Evolutionary conservation across 495 filamentous ascomycete species (phyloP), one percentile per base, ranked within the genome.

Genomic region (Penicillium taxi): DNA sequence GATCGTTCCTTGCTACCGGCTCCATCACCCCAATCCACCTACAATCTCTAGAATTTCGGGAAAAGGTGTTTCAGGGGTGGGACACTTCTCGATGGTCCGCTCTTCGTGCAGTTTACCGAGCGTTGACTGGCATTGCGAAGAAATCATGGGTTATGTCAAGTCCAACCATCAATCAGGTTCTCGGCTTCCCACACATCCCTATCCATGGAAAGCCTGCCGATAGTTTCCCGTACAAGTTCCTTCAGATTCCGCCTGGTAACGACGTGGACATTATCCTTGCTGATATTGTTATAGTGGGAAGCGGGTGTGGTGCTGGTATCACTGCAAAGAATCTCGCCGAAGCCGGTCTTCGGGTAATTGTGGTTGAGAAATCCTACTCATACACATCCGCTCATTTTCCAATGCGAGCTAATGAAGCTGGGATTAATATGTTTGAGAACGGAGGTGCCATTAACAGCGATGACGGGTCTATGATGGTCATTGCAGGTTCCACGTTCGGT

Each of bases 231-330:
- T 80, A 69, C 32, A 52, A 64, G 9, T 79, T 78, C 31, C 29
- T 77, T 13, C 64, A 77, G 24, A 57, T 77, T 18, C 59, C 69
- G 2, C 50, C 69, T 0, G 59, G 61, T 6, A 53, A 67, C 9
- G 51, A 55, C 7, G 61, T 64, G 4, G 72, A 74, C 36, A 72
- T 64, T 1, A 52, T 94, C 34, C 78, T 88, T 23, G 80, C 80
- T 3, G 89, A 95, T 53, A 78, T 93, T 1, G 78, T 93, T 9
- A 77, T 95, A 41, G 72, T 95, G 5, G 89, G 89, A 2, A 88
- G 82, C 34, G 89, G 89, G 12, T 90, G 84, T 48, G 89, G 89
- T 33, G 87, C 83, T n/a, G 84, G 69, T 1, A 87, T 94, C 0
- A 74, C 72, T 19, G 87, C 89, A 9, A 87, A 87, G 60, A 81